Conservation (phyloP, 208 protist species). For the Acanthamoeba lenticulata region DNA sequence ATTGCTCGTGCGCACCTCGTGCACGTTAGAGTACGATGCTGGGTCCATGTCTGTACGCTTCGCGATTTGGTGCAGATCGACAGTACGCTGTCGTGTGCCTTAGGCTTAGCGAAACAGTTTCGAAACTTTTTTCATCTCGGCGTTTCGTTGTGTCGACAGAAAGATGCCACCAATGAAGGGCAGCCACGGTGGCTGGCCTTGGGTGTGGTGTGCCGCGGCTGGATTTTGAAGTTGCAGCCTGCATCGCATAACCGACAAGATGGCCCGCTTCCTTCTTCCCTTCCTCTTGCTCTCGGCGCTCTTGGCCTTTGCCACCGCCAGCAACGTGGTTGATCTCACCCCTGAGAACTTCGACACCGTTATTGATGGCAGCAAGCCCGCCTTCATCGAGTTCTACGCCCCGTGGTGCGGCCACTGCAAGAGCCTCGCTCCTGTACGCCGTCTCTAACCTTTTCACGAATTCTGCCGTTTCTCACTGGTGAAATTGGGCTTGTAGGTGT, state of each 20-base stretch:
- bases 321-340: conserved; percentile 74
- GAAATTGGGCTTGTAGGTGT: neutral
- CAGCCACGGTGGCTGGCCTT: conserved; percentile 68
- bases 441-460: too few relatives aligned
- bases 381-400: conserved; percentile 97
- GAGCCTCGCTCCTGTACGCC: conserved; percentile 88
- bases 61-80: too few relatives aligned
- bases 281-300: neutral
- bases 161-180: conserved; percentile 57
- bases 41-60: neutral
- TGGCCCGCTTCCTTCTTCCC: neutral
- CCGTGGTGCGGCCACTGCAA: conserved; percentile 98
- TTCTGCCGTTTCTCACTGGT: neutral
- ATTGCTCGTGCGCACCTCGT: conserved; percentile 1
- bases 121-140: neutral
- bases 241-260: neutral
- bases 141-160: neutral
- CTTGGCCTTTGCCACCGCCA: conserved; percentile 65
- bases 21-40: conserved; percentile 37
- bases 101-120: too few relatives aligned
- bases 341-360: conserved; percentile 77
- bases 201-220: neutral
- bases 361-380: conserved; percentile 90
- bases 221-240: neutral
- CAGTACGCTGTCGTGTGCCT: too few relatives aligned